Evolutionary conservation across 2,329 filamentous ascomycete genomes (phyloP), one percentile per base, ranked within the genome.

Genomic region (Fusarium transvaalense): DNA sequence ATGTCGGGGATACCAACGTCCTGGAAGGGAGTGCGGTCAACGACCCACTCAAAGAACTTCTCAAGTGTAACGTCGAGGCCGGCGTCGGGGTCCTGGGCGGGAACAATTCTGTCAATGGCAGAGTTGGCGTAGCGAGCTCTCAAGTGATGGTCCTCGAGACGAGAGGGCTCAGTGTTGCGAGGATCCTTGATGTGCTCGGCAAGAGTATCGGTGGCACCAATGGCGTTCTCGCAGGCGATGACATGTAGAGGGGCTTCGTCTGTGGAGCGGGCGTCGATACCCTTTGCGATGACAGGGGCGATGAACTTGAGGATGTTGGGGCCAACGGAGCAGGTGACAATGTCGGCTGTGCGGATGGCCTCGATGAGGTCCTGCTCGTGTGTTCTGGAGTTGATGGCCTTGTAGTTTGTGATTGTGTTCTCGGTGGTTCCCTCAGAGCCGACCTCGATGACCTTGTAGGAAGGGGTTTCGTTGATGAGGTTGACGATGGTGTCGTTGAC

Each of bases 31-130:
- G 89, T 91, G 78, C 89, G 84, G 78, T 99, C 96, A 52, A 99
- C 94, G 38, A 96, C 95, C 96, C 96, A 99, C 84, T 99, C 96
- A 83, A 93, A 97, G 86, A 98, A 99, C 83, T 96, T 96, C 86
- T 99, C 96, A 47, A 99, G 94, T 76, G 91, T 94, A 71, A 99
- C 96, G 76, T 97, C 90, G 43, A 99, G 87, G 57, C 94, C 94
- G 25, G 91, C 88, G 74, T 92, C 83, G 51, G 88, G 82, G 64
- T 93, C 90, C 82, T 98, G 96, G 42, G 93, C 92, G 15, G 96
- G 96, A 25, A 98, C 96, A 78, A 99, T 99, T 65, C 96, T 93
- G 85, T 99, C 96, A 78, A 99, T 97, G 74, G 96, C 96, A 66
- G 93, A 97, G 85, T 99, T 99, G 83, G 95, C 95, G 79, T 97